Conservation (phyloP, 345 rosid species). For the Eucalyptus erythrocorys region DNA sequence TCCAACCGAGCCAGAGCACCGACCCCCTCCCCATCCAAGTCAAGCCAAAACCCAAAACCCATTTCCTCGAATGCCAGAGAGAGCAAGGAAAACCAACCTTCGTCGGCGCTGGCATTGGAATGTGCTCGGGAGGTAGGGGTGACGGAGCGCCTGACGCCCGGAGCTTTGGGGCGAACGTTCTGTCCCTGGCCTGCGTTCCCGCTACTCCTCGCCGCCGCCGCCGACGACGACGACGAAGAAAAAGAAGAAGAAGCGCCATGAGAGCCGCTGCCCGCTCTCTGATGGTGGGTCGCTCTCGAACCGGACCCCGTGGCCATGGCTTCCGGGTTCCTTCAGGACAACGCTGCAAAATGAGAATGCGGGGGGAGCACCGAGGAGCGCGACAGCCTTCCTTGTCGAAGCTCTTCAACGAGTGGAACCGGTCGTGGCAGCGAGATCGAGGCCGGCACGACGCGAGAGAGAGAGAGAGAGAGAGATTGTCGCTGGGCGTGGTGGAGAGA, state of each 20-base stretch:
- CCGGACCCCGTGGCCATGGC: background rate
- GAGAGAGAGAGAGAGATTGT: background rate
- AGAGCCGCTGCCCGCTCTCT: background rate
- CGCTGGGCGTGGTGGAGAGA: background rate
- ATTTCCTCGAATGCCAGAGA: background rate
- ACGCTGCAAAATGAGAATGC: background rate
- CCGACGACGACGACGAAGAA: background rate
- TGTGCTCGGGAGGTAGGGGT: constrained; percentile 50
- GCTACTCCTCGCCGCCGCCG: background rate
- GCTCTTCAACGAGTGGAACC: background rate
- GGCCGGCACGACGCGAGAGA: background rate
- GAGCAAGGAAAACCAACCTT: constrained; percentile 23
- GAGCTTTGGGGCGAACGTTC: background rate
- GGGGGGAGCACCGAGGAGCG: background rate
- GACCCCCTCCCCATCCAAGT: background rate
- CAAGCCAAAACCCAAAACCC: background rate
- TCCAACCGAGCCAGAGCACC: background rate
- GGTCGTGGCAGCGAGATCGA: background rate
- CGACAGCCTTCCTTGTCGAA: background rate
- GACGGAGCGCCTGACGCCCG: constrained; percentile 51
- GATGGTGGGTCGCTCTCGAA: background rate
- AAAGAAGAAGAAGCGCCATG: background rate
- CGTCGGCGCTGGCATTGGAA: constrained; percentile 23
- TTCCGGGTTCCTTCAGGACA: background rate
- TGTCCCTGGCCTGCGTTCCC: background rate